phyloP scores from a whole-genome alignment of 1,139 yeast species.

The Nakaseomyces nivariensis region DNA sequence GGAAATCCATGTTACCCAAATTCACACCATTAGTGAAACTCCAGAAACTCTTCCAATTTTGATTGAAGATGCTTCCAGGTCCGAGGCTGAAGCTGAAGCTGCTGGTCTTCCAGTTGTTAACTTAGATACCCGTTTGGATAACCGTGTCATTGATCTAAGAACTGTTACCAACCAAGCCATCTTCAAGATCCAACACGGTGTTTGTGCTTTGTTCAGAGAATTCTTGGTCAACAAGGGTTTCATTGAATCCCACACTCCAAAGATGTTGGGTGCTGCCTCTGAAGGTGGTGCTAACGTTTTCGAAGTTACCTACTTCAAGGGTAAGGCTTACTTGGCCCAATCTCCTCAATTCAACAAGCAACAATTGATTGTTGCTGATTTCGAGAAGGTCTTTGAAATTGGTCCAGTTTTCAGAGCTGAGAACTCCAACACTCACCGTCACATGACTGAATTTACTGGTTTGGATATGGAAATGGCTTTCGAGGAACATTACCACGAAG shows the following conservation, averaged over 20 bases:
- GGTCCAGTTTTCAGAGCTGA: constrained; percentile 99
- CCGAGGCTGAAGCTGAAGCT: constrained; percentile 90
- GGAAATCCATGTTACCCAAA: constrained; percentile 68
- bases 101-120: constrained; percentile 88
- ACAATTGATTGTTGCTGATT: constrained; percentile 95
- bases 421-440: constrained; percentile 97
- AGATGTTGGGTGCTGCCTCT: constrained; percentile 86
- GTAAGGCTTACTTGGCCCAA: constrained; percentile 89
- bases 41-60: constrained; percentile 89
- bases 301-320: constrained; percentile 85
- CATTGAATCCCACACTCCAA: constrained; percentile 92
- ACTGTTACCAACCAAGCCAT: constrained; percentile 96
- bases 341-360: constrained; percentile 97
- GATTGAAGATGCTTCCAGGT: constrained; percentile 92
- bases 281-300: constrained; percentile 98
- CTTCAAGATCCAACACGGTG: constrained; percentile 87
- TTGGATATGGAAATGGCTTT: constrained; percentile 96
- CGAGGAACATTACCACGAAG: constrained; percentile 97
- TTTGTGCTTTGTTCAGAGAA: constrained; percentile 81
- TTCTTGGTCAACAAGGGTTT: constrained; percentile 59
- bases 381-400: constrained; percentile 88
- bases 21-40: constrained; percentile 73
- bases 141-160: constrained; percentile 92
- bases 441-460: constrained; percentile 97
- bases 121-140: constrained; percentile 89